Evolutionary conservation across 129 eudicot genomes (phyloP).

Genomic region (Chrysanthemum lavandulifolium): DNA sequence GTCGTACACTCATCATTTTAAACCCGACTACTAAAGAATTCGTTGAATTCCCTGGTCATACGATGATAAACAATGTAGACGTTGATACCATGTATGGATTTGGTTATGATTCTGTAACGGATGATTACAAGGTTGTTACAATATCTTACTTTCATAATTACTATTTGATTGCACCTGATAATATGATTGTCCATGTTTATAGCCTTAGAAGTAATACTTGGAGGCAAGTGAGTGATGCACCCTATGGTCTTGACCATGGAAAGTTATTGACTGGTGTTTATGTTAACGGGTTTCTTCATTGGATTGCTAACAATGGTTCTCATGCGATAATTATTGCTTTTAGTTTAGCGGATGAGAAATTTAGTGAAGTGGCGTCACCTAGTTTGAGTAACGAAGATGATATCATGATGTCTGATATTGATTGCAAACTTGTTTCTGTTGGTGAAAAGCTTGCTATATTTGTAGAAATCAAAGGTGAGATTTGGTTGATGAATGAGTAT

Average conservation of each 20-base stretch:
- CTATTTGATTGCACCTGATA: constrained; percentile 30
- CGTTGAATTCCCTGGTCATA: constrained; percentile 24
- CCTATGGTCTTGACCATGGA: constrained; percentile 45
- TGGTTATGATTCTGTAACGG: constrained; percentile 46
- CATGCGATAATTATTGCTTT: constrained; percentile 45
- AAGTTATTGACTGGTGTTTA: constrained; percentile 33
- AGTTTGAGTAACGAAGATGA: background rate
- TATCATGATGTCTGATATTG: background rate
- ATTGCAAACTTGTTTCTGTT: constrained; percentile 1
- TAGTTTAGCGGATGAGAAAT: constrained; percentile 42
- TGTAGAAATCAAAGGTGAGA: too few species aligned
- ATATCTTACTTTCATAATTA: constrained; percentile 38
- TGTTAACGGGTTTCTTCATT: constrained; percentile 48
- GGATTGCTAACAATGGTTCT: constrained; percentile 31
- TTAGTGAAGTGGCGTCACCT: constrained; percentile 42
- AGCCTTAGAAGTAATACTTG: constrained; percentile 38
- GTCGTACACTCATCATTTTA: constrained; percentile 16
- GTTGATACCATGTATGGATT: constrained; percentile 43
- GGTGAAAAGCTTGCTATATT: constrained; percentile 26
- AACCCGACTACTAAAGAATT: constrained; percentile 46
- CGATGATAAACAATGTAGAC: background rate
- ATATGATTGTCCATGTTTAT: constrained; percentile 42
- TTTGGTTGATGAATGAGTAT: constrained; percentile 24
- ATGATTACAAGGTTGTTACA: constrained; percentile 58
- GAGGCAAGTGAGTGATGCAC: constrained; percentile 46